Evolutionary conservation across 192 early-diverging fungal species (phyloP).

Genomic region (Linnemannia schmuckeri): DNA sequence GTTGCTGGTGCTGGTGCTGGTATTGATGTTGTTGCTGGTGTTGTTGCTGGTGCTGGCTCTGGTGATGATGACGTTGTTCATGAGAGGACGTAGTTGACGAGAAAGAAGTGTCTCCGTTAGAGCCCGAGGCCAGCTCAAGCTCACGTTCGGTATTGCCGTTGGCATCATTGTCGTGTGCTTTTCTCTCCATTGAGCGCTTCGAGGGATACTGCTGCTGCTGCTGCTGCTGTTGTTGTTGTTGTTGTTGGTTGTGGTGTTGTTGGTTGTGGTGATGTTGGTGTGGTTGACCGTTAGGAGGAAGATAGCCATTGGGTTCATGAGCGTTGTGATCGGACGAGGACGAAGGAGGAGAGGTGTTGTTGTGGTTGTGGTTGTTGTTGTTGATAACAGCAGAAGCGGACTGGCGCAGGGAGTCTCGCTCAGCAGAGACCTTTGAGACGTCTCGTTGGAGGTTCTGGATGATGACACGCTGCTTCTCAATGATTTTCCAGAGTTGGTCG

Average conservation of each 20-base stretch:
- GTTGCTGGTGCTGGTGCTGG: background rate
- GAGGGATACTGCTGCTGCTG: slow-evolving; percentile 19
- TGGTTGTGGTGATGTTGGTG: background rate
- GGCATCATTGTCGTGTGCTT: slow-evolving; percentile 12
- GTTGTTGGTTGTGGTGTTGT: slow-evolving; percentile 5
- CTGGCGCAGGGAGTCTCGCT: slow-evolving; percentile 40
- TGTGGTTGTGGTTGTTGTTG: background rate
- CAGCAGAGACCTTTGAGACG: slow-evolving; percentile 48
- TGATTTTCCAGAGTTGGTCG: slow-evolving; percentile 90
- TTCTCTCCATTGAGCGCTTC: slow-evolving; percentile 33
- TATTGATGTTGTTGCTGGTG: background rate
- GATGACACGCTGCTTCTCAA: slow-evolving; percentile 89
- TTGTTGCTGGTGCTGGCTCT: background rate
- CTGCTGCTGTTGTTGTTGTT: background rate
- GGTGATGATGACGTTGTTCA: slow-evolving; percentile 23
- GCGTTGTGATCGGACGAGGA: slow-evolving; percentile 13
- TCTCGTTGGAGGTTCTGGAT: slow-evolving; percentile 89
- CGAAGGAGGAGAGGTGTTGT: background rate
- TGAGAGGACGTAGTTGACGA: slow-evolving; percentile 28
- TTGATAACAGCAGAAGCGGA: background rate
- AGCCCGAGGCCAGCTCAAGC: slow-evolving; percentile 42
- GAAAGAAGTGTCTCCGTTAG: slow-evolving; percentile 37
- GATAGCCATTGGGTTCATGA: slow-evolving; percentile 13
- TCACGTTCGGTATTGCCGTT: slow-evolving; percentile 14
- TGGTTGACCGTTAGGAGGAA: background rate